Conservation (phyloP, 257 asterid genomes). For the Solanum tacnaense region DNA sequence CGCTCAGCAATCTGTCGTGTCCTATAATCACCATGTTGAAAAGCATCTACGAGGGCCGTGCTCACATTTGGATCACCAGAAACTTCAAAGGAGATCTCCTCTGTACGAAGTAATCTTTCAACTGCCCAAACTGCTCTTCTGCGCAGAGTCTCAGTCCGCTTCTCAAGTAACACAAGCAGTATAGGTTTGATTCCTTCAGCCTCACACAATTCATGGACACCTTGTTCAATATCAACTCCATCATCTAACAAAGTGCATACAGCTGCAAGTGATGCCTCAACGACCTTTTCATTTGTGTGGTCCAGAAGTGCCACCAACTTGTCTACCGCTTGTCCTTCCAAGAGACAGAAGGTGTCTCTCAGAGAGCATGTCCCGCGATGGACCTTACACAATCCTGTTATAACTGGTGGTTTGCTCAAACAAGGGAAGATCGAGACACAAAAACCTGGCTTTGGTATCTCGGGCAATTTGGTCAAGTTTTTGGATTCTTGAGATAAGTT, state of each 20-base stretch:
- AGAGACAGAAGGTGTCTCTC: slow-evolving; percentile 65
- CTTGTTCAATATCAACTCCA: slow-evolving; percentile 63
- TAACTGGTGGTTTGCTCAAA: slow-evolving; percentile 44
- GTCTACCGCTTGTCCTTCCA: slow-evolving; percentile 80
- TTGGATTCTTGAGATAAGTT: slow-evolving; percentile 71
- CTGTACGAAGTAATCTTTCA: slow-evolving; percentile 64
- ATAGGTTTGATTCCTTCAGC: slow-evolving; percentile 69
- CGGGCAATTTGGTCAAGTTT: slow-evolving; percentile 56
- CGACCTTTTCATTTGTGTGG: slow-evolving; percentile 71
- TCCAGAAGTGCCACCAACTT: slow-evolving; percentile 75
- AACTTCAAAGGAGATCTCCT: slow-evolving; percentile 51
- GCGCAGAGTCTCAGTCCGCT: slow-evolving; percentile 58
- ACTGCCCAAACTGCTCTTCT: slow-evolving; percentile 87
- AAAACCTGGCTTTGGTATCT: slow-evolving; percentile 45
- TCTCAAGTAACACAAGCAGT: slow-evolving; percentile 63
- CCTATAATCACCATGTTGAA: slow-evolving; percentile 73
- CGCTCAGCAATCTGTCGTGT: slow-evolving; percentile 90
- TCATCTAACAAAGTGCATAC: slow-evolving; percentile 73
- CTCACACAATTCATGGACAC: slow-evolving; percentile 54
- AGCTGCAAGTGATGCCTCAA: slow-evolving; percentile 90
- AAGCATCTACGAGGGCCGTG: slow-evolving; percentile 87
- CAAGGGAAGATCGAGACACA: slow-evolving; percentile 65
- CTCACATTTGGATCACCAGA: slow-evolving; percentile 66
- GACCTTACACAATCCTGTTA: slow-evolving; percentile 59
- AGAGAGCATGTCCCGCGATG: slow-evolving; percentile 68